Base-by-base conservation (phyloP, 441 rosid genomes). In the Eutrema salsugineum region DNA sequence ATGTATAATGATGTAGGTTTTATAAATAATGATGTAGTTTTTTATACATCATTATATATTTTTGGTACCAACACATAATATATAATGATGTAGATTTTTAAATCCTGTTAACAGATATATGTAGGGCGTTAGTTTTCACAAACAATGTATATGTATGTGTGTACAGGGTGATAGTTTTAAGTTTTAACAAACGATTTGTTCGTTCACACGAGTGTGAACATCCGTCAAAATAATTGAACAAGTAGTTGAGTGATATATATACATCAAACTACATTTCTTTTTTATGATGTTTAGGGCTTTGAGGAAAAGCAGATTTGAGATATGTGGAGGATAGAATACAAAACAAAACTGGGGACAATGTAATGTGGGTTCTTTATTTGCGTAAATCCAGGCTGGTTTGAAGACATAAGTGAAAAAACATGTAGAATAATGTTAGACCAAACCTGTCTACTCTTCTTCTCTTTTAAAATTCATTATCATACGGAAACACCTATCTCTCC, bases 341-440 rank as follows among this genome's bases (percentile, higher is more conserved):
- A 50, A 50, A 59, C 20, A 49, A 60, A 38, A 62, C 33, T 68
- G 19, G 20, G 38, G 59, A 54, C 22, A 61, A 46, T 54, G 46
- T 57, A 48, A 46, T 65, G 77, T 66, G 66, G 72, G 66, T 57
- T 73, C 51, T 60, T 40, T 15, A 14, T 73, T 57, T 73, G 74
- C 64, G 74, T 68, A 75, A 60, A 54, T 68, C 70, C 75, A 68
- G 79, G 79, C 75, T 75, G 70, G 78, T 75, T 62, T 53, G 5
- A 58, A 68, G 53, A 68, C 58, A 75, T 62, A 53, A 75, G 78
- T 75, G 70, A 62, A 74, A 67, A 66, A 75, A 75, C 78, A 68
- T 54, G 70, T 75, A 62, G 59, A 69, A 39, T 61, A 60, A 47
- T 11, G 39, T 76, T 69, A 69, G 75, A 63, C 66, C 66, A 69